Conservation (phyloP, 805 yeast genomes). For the Maudiozyma turicensis region DNA sequence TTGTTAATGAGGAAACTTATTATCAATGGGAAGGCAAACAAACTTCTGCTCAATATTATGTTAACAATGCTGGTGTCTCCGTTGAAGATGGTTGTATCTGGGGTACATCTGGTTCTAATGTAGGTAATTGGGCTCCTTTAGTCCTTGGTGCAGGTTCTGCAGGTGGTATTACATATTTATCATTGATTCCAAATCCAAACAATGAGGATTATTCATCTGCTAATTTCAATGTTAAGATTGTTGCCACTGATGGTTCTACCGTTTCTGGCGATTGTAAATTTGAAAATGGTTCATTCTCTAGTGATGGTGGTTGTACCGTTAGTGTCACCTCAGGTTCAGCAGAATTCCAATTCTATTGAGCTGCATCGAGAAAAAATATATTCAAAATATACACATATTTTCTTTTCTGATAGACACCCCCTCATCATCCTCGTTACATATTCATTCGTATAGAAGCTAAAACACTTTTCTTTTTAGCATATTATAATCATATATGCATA, state of each 20-base stretch:
- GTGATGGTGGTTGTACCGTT: conserved; percentile 73
- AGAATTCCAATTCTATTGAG: conserved; percentile 45
- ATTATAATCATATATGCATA: no score
- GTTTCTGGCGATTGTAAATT: conserved; percentile 72
- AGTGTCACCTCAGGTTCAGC: conserved; percentile 52
- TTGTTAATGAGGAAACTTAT: conserved; percentile 69
- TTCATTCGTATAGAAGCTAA: no score
- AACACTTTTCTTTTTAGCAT: no score
- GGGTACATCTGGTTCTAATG: conserved; percentile 70
- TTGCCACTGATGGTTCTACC: conserved; percentile 53
- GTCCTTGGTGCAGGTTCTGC: conserved; percentile 88
- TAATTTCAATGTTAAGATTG: conserved; percentile 71
- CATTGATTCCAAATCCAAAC: conserved; percentile 94
- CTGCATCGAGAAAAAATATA: background rate
- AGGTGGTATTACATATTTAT: conserved; percentile 63
- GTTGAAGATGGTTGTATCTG: conserved; percentile 88
- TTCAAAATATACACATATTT: no score
- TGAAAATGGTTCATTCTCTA: conserved; percentile 66
- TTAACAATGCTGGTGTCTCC: conserved; percentile 90
- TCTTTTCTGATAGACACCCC: no score
- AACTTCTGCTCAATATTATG: conserved; percentile 95
- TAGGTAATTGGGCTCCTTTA: conserved; percentile 98
- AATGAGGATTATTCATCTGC: conserved; percentile 45
- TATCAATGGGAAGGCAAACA: conserved; percentile 70
- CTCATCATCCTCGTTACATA: no score